A percentile compares a stretch with the other conserved stretches of the same genome.
phyloP scores from a whole-genome alignment of 2,329 filamentous ascomycete species.

The Xylariaceae sp. region DNA sequence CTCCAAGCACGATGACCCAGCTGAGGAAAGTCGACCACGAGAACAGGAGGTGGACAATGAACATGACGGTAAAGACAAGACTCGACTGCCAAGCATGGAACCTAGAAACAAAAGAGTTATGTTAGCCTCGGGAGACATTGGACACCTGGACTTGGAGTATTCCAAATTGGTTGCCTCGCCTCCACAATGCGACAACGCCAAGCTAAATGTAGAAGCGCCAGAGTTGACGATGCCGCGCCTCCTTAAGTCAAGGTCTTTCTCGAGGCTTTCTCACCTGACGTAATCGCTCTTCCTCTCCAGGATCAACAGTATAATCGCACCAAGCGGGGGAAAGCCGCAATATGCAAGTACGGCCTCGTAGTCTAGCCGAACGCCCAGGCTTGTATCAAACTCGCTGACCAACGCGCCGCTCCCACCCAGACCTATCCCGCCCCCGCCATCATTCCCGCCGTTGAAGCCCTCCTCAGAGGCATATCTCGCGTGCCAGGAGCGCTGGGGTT shows the following conservation, averaged over 20 bases:
- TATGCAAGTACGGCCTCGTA: slow-evolving; percentile 91
- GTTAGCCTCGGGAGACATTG: slow-evolving; percentile 17
- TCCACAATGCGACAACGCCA: background rate
- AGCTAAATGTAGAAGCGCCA: background rate
- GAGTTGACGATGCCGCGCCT: background rate
- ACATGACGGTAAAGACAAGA: slow-evolving; percentile 68
- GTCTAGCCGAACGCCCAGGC: slow-evolving; percentile 76
- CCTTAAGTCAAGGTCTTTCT: background rate
- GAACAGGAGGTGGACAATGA: slow-evolving; percentile 78
- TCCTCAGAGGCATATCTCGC: slow-evolving; percentile 28
- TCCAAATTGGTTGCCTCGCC: background rate
- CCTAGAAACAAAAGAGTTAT: slow-evolving; percentile 37
- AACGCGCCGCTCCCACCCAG: slow-evolving; percentile 33
- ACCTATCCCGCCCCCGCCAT: slow-evolving; percentile 8
- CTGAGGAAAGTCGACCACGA: slow-evolving; percentile 78
- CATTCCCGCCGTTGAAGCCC: slow-evolving; percentile 16
- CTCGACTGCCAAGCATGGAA: slow-evolving; percentile 97
- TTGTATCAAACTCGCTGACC: slow-evolving; percentile 70
- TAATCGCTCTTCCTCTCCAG: slow-evolving; percentile 95
- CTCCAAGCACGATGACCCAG: slow-evolving; percentile 73
- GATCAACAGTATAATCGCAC: slow-evolving; percentile 76
- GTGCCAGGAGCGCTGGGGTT: slow-evolving; percentile 54
- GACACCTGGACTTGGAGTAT: background rate
- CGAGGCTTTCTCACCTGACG: slow-evolving; percentile 59
- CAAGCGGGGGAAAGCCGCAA: slow-evolving; percentile 74